Conservation (phyloP, 805 yeast species). For the Lipomyces kockii region DNA sequence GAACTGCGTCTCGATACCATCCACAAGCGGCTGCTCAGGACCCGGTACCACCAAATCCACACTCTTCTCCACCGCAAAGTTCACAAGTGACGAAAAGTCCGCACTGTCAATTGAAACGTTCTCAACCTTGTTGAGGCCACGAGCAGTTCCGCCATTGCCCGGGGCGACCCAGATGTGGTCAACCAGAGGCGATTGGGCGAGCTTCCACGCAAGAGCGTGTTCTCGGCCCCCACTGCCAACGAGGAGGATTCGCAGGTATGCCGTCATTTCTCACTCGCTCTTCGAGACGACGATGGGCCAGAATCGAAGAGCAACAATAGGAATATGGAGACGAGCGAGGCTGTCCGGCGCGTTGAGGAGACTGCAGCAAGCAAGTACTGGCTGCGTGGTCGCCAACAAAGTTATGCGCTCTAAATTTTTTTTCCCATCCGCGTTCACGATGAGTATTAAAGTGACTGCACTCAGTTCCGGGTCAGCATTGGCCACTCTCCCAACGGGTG, state of each 20-base stretch:
- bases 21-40: slow-evolving; percentile 98
- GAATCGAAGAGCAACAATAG: slow-evolving; percentile 10
- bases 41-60: slow-evolving; percentile 89
- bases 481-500: not conserved
- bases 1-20: slow-evolving; percentile 80
- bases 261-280: not conserved
- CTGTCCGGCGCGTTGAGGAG: not conserved
- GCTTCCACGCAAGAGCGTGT: slow-evolving; percentile 93
- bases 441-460: not conserved
- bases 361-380: not conserved
- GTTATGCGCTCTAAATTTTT: not conserved
- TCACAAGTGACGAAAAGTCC: slow-evolving; percentile 71
- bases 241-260: slow-evolving; percentile 56
- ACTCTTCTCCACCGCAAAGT: slow-evolving; percentile 70
- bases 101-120: slow-evolving; percentile 71
- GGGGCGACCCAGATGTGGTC: slow-evolving; percentile 86
- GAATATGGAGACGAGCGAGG: slow-evolving; percentile 1
- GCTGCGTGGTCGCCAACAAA: not conserved
- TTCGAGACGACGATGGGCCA: not conserved
- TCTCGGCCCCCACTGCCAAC: slow-evolving; percentile 99
- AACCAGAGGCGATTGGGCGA: slow-evolving; percentile 76
- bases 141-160: slow-evolving; percentile 82
- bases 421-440: not conserved
- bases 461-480: not conserved
- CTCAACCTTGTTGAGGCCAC: slow-evolving; percentile 58